A percentile compares a stretch with the other conserved stretches of the same genome.
Conservation (phyloP, 2,329 filamentous ascomycete genomes). For the Venturia aucupariae region DNA sequence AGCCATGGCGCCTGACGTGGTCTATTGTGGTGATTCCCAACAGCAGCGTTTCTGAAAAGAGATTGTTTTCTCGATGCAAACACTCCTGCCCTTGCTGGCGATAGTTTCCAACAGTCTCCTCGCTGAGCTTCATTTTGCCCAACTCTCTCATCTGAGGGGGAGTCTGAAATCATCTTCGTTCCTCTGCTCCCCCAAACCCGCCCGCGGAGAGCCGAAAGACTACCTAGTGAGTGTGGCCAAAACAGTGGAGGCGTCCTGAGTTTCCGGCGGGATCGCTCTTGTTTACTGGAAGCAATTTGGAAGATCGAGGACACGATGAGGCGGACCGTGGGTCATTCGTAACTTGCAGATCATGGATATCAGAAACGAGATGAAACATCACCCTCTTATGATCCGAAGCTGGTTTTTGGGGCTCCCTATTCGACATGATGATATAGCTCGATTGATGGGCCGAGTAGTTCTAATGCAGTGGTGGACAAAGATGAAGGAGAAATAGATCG, state of each 20-base stretch:
- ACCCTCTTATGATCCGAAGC: background rate
- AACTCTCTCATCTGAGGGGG: background rate
- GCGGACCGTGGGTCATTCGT: conserved; percentile 35
- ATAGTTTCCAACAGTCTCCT: background rate
- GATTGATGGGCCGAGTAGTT: background rate
- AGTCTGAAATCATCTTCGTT: background rate
- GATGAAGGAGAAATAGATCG: background rate
- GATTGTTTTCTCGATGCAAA: background rate
- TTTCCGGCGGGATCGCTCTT: conserved; percentile 14
- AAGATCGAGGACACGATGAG: conserved; percentile 24
- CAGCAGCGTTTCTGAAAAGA: background rate
- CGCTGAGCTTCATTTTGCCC: background rate
- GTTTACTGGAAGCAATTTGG: conserved; percentile 6
- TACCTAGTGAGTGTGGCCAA: conserved; percentile 54
- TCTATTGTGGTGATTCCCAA: background rate
- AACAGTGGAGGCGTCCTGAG: conserved; percentile 44
- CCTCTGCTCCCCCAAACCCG: conserved; percentile 28
- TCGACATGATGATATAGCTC: background rate
- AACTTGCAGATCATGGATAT: conserved; percentile 21
- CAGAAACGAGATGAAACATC: conserved; percentile 20
- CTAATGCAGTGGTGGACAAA: background rate
- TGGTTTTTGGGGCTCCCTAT: background rate
- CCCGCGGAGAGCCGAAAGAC: conserved; percentile 47
- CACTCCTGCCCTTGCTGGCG: background rate
- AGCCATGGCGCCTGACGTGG: background rate